Conservation (phyloP, 306 rosid genomes). For the Glycine tomentella region DNA sequence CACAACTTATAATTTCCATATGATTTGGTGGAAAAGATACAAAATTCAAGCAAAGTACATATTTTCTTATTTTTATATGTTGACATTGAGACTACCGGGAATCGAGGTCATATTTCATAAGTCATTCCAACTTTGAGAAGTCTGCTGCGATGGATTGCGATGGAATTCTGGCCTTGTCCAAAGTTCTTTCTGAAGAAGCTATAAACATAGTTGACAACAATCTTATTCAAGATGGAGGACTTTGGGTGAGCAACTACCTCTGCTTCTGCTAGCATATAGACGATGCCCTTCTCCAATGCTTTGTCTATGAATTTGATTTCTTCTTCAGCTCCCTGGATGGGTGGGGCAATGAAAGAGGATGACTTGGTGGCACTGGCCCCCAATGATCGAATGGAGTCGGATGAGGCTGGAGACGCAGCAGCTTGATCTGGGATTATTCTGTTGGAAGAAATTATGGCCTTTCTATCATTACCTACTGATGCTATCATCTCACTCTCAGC, state of each 20-base stretch:
- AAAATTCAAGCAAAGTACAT: constrained; percentile 1
- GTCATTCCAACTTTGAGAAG: constrained; percentile 77
- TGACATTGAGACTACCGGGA: background rate
- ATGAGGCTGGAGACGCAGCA: constrained; percentile 31
- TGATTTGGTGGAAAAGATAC: background rate
- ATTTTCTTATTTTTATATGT: background rate
- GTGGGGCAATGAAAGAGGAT: constrained; percentile 29
- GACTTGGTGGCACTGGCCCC: constrained; percentile 21
- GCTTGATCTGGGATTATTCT: constrained; percentile 38
- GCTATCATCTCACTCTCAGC: background rate
- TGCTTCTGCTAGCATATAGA: constrained; percentile 74
- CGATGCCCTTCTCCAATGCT: constrained; percentile 71
- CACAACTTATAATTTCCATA: background rate
- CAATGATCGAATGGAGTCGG: constrained; percentile 43
- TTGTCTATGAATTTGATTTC: constrained; percentile 63
- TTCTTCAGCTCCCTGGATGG: constrained; percentile 56
- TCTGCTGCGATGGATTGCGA: constrained; percentile 62
- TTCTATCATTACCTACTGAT: background rate
- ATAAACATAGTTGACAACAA: constrained; percentile 67
- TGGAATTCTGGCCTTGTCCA: constrained; percentile 60
- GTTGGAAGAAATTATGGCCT: too few species aligned
- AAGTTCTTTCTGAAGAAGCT: constrained; percentile 76
- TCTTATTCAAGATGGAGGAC: constrained; percentile 70
- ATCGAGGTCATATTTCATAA: constrained; percentile 43
- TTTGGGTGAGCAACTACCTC: constrained; percentile 70